phyloP scores from a whole-genome alignment of 371 early-diverging fungal species.

The Mortierella sp. region DNA sequence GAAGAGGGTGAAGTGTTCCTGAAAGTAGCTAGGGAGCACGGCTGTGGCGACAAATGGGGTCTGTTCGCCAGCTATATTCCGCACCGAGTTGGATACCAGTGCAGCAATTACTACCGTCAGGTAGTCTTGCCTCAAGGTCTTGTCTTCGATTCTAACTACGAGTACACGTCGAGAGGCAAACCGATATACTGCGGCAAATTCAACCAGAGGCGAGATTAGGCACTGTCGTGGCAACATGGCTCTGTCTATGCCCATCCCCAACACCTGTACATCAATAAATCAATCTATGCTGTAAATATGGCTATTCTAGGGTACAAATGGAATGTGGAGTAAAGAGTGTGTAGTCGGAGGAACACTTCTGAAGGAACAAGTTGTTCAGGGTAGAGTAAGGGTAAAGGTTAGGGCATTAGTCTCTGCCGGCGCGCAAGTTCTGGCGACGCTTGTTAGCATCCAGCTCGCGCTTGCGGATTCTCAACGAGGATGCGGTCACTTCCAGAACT shows the following conservation, averaged over 20 bases:
- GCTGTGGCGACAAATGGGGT: conserved; percentile 79
- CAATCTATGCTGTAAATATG: too few species aligned
- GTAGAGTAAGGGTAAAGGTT: neutral
- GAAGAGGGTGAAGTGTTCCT: conserved; percentile 70
- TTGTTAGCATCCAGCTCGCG: conserved; percentile 69
- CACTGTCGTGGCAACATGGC: too few species aligned
- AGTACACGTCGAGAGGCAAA: conserved; percentile 45
- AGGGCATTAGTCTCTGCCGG: conserved; percentile 23
- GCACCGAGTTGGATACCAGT: conserved; percentile 81
- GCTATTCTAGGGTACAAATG: conserved; percentile 8
- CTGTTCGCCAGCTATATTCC: conserved; percentile 79
- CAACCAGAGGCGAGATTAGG: conserved; percentile 35
- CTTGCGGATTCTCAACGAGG: conserved; percentile 75
- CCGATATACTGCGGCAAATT: conserved; percentile 50
- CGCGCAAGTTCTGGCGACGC: conserved; percentile 62
- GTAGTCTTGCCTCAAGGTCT: conserved; percentile 70
- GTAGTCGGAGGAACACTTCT: neutral
- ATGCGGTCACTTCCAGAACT: conserved; percentile 82
- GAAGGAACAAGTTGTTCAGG: conserved; percentile 10
- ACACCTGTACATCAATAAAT: neutral
- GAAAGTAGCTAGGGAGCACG: conserved; percentile 61
- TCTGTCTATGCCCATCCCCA: too few species aligned
- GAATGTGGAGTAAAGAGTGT: neutral
- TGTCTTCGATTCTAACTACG: conserved; percentile 76
- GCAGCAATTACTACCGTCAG: conserved; percentile 80